These are phyloP conservation scores for Thielaviopsis musarum DNA, from an alignment of 2,329 filamentous ascomycete genomes.

Conservation along the genomic window DNA sequence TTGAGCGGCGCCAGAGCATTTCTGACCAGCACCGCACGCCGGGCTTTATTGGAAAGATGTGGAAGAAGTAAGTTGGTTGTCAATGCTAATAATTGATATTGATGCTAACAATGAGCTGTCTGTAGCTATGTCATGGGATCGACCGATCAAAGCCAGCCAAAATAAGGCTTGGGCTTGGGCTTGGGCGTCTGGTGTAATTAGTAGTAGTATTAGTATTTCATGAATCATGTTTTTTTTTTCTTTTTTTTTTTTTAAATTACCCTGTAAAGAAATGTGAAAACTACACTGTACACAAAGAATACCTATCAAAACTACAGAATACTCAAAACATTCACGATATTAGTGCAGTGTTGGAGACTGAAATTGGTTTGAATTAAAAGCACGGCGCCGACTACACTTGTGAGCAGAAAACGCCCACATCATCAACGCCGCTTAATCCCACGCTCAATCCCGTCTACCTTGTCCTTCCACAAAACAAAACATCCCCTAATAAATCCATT, in stretches of 20 bases:
- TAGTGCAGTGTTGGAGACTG: conserved; percentile 22
- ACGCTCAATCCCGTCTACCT: conserved; percentile 22
- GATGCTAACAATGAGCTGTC: conserved; percentile 2
- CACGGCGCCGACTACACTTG: conserved; percentile 19
- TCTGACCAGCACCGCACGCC: conserved; percentile 33
- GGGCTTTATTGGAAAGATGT: conserved; percentile 37
- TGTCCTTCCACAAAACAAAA: conserved; percentile 17
- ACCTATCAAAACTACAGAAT: not conserved
- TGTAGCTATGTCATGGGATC: conserved; percentile 10
- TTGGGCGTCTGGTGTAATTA: not conserved
- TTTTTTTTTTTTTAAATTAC: no score
- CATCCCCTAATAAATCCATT: conserved; percentile 10
- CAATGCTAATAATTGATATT: not conserved
- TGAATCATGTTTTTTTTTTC: no score
- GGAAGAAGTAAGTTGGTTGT: conserved; percentile 32
- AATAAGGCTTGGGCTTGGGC: not conserved
- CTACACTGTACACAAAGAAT: no score
- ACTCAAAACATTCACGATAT: conserved; percentile 11
- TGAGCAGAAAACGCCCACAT: conserved; percentile 16
- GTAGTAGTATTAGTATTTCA: not conserved
- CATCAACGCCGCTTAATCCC: conserved; percentile 14
- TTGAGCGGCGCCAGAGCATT: conserved; percentile 36
- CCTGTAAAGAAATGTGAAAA: no score
- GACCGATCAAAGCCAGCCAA: not conserved
- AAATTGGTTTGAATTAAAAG: conserved; percentile 20